phyloP scores from a whole-genome alignment of 495 filamentous ascomycete genomes.

The Staphylotrichum longicolle region DNA sequence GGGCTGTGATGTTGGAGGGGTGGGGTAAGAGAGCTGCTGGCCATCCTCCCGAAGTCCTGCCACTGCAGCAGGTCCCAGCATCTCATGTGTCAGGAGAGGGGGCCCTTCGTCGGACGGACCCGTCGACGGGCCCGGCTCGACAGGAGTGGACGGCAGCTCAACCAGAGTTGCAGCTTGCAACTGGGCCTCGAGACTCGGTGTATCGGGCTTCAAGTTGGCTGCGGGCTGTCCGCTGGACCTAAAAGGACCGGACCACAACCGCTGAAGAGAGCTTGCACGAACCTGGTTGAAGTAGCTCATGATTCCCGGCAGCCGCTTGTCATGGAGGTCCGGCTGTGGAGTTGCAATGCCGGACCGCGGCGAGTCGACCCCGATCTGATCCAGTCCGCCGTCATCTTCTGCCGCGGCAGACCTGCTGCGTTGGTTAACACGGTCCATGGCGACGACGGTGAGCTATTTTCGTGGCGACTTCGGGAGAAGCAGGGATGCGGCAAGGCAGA shows the following conservation, averaged over 20 bases:
- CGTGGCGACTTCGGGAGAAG: conserved; percentile 16
- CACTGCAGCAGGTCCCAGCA: conserved; percentile 38
- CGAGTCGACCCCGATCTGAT: conserved; percentile 77
- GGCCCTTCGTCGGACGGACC: conserved; percentile 42
- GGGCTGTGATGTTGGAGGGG: conserved; percentile 56
- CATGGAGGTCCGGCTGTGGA: conserved; percentile 80
- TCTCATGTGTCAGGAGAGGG: conserved; percentile 54
- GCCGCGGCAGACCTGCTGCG: conserved; percentile 47
- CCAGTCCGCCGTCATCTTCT: conserved; percentile 63
- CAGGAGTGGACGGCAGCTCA: conserved; percentile 26
- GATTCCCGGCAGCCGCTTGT: conserved; percentile 88
- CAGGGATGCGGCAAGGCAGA: conserved; percentile 19
- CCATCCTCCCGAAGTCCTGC: conserved; percentile 35
- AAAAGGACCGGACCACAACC: conserved; percentile 39
- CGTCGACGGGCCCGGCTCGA: conserved; percentile 27
- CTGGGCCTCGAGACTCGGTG: conserved; percentile 38
- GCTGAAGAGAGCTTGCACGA: conserved; percentile 62
- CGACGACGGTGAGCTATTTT: conserved; percentile 29
- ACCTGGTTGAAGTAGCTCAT: conserved; percentile 97
- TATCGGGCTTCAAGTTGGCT: conserved; percentile 36
- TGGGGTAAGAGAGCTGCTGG: conserved; percentile 51
- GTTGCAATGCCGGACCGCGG: conserved; percentile 84
- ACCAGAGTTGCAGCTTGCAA: conserved; percentile 31
- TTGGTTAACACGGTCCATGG: conserved; percentile 46
- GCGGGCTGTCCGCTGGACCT: conserved; percentile 39